phyloP scores from a whole-genome alignment of 2,329 filamentous ascomycete genomes.

The Colletotrichum sublineola region DNA sequence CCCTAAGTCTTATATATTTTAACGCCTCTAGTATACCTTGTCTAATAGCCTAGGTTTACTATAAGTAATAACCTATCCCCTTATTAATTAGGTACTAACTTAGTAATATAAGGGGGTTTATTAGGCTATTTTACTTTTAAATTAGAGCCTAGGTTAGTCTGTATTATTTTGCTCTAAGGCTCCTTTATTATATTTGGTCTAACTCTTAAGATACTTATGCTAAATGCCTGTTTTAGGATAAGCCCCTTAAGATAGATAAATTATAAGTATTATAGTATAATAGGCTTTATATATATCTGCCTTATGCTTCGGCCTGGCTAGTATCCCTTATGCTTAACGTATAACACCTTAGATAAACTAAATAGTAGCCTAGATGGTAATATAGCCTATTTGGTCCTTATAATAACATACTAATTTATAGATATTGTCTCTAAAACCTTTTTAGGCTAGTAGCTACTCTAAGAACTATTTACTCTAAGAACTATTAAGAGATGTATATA shows the following conservation, averaged over 20 bases:
- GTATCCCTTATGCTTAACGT: background rate
- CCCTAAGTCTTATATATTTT: background rate
- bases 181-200: background rate
- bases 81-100: background rate
- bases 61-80: background rate
- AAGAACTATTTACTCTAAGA: conserved; percentile 10
- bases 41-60: background rate
- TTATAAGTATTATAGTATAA: background rate
- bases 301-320: conserved; percentile 3
- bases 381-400: background rate
- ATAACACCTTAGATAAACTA: background rate
- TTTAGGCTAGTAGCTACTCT: background rate
- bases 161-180: background rate
- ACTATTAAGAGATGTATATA: background rate
- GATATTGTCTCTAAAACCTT: background rate
- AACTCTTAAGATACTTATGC: background rate
- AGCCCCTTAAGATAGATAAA: conserved; percentile 4
- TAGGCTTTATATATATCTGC: conserved; percentile 5
- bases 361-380: background rate
- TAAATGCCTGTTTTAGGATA: background rate
- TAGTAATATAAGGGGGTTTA: background rate
- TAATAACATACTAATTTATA: background rate
- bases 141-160: background rate
- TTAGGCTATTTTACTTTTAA: background rate
- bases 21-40: background rate